Evolutionary conservation across 495 filamentous ascomycete species (phyloP), one percentile per base, ranked within the genome.

Genomic region (Cairneyella variabilis): DNA sequence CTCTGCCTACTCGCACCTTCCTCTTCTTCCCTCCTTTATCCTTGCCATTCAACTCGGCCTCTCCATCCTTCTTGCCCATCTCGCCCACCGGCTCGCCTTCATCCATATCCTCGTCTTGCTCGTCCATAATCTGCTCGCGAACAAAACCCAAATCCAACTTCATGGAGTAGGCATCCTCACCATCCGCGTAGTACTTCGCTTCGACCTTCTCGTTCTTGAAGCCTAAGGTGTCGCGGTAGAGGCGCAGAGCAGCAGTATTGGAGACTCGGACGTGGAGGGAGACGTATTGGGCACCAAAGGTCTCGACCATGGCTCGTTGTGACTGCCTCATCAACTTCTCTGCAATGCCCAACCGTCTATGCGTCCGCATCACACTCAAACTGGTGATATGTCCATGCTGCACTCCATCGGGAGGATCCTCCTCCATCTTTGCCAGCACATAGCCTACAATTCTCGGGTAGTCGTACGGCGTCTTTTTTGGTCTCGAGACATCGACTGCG

Each of bases 381-480:
- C 82, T 87, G 2, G 93, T 98, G 69, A 98, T 98, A 71, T 98
- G 93, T 18, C 93, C 93, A 76, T 97, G 93, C 66, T 85, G 88
- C 50, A 95, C 74, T 27, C 90, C 90, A 69, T 97, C 91, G 53
- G 83, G 64, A 1, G 93, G 93, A 71, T 97, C 93, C 73, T 98
- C 93, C 69, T 98, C 93, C 95, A 98, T 97, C 79, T 98, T 98
- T 34, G 93, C 92, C 22, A 98, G 83, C 14, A 98, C 93, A 70
- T 98, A 98, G 56, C 93, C 93, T n/a, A 97, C 93, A 39, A 97
- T 95, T 73, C 95, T 91, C 34, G 93, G 93, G 51, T 95, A 91
- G 63, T 93, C 84, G 63, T 92, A 89, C n/a, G 83, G 86, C 48
- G 74, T 77, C 70, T 83, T 85, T 42, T 77, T 78, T 11, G 90